Evolutionary conservation across 441 rosid genomes (phyloP).

Genomic region (Flueggea neowawraea): DNA sequence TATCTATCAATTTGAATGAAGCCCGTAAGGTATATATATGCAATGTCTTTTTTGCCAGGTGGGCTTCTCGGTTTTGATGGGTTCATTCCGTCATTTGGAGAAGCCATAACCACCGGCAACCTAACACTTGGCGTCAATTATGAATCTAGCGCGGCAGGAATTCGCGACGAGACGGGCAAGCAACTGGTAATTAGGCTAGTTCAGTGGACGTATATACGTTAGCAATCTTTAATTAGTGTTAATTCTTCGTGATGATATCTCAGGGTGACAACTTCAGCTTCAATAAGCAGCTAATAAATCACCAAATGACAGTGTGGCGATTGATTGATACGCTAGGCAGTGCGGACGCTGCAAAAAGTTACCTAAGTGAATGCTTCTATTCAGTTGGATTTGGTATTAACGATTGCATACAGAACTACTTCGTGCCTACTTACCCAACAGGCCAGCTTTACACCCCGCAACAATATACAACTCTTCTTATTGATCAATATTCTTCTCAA

Average conservation of each 20-base stretch:
- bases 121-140: too few species aligned
- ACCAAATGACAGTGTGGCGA: conserved; percentile 15
- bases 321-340: conserved; percentile 10
- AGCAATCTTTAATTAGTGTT: too few species aligned
- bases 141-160: too few species aligned
- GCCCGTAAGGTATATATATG: too few species aligned
- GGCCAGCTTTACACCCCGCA: conserved; percentile 26
- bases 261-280: conserved; percentile 45
- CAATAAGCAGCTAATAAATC: conserved; percentile 36
- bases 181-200: too few species aligned
- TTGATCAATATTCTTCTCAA: conserved; percentile 20
- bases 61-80: too few species aligned
- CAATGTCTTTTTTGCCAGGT: too few species aligned
- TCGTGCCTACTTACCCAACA: conserved; percentile 29
- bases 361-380: conserved; percentile 41
- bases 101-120: too few species aligned
- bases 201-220: too few species aligned
- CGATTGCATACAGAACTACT: conserved; percentile 59
- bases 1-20: too few species aligned
- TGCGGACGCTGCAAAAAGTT: conserved; percentile 5
- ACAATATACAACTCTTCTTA: conserved; percentile 34
- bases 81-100: too few species aligned
- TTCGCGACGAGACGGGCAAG: too few species aligned
- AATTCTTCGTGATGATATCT: neutral
- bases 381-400: conserved; percentile 52